Conservation (phyloP, 805 yeast genomes). For the Isabelozyma heimii region DNA sequence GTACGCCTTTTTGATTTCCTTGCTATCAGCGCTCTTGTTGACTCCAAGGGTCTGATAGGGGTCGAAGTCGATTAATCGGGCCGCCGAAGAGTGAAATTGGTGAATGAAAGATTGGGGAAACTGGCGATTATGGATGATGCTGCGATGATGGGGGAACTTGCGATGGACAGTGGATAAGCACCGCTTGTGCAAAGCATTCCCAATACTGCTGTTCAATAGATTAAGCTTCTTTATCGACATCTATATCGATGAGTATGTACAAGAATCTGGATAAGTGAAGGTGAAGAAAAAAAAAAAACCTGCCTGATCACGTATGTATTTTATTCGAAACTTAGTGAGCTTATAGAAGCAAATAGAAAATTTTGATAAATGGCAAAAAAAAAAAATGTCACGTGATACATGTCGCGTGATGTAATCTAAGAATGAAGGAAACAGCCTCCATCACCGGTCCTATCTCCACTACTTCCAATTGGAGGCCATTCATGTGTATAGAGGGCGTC, state of each 20-base stretch:
- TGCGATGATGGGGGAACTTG: neutral
- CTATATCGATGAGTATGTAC: neutral
- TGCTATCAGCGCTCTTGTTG: constrained; percentile 60
- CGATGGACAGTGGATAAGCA: neutral
- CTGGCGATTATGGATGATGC: neutral
- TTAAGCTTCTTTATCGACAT: neutral
- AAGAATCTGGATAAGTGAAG: neutral
- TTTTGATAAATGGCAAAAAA: neutral
- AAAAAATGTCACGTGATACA: neutral
- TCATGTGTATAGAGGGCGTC: no score
- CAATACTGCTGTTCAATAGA: neutral
- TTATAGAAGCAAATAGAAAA: neutral
- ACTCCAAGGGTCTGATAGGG: constrained; percentile 88
- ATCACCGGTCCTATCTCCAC: no score
- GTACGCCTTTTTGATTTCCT: constrained; percentile 94
- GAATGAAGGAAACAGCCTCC: neutral
- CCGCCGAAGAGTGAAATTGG: constrained; percentile 44
- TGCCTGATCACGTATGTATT: no score
- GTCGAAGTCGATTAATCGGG: constrained; percentile 45
- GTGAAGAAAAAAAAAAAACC: neutral
- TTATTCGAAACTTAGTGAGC: neutral
- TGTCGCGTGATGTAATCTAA: neutral
- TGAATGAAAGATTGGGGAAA: neutral
- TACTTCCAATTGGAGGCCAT: no score
- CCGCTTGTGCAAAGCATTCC: neutral